Base-by-base conservation (phyloP, 305 asterid genomes). In the Vinca major region DNA sequence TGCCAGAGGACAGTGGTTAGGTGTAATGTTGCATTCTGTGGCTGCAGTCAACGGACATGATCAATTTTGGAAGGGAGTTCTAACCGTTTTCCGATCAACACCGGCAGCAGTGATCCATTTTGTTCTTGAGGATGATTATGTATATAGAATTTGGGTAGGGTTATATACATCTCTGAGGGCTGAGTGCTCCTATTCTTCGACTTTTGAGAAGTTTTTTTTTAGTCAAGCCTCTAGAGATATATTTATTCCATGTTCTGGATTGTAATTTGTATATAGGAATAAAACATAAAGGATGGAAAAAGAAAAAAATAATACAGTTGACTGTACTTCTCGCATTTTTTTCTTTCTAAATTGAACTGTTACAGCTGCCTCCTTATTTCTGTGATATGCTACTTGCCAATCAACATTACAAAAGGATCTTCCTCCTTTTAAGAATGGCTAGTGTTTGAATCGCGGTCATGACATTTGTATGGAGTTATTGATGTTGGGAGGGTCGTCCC, bases 1-100 rank as follows among this genome's bases (percentile, higher is more conserved):
- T 43, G 2, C 71, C 66, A 60, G 86, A 74, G 52, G 83, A 60
- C 62, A 67, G 64, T 63, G 78, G 70, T 11, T 69, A 73, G 71
- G 4, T 44, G 43, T 20, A 26, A 41, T 37, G 26, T 40, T 56
- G 36, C 36, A 16, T 58, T 0, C 7, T 40, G 17, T 55, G 21
- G 13, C 44, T 12, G 51, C 57, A 16, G 44, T 60, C 47, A 40
- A 37, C 72, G 48, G 63, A 66, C 76, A n/a, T 39, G 58, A 60
- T 37, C 62, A 33, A 48, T 65, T 73, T 65, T 66, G 70, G 20
- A 33, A 63, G 19, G 63, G 54, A 47, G 40, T 16, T 70, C 51
- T 70, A 51, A 70, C 60, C 19, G 48, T 43, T 62, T 51, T n/a
- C 16, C 4, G 36, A 60, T 62, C 50, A 51, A 41, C 26, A 16